Percentiles rank a stretch among this genome's conserved stretches.
Evolutionary conservation across 2,329 filamentous ascomycete genomes (phyloP).

Genomic region (Paraphoma chrysanthemicola): DNA sequence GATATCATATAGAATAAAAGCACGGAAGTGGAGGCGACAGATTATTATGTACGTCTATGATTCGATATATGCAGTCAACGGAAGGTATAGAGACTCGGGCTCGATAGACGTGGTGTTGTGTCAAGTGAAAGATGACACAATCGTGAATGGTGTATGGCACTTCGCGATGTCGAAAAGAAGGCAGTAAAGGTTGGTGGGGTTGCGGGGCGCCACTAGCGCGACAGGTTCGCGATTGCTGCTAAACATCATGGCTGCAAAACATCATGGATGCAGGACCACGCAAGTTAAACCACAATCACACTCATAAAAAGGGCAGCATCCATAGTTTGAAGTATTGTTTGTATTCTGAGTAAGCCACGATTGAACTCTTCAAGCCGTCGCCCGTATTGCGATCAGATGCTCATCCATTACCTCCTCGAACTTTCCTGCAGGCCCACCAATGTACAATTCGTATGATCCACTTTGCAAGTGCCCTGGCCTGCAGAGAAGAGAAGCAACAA

Average conservation of each 20-base stretch:
- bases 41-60: not conserved
- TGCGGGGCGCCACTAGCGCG: slow-evolving; percentile 3
- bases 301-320: not conserved
- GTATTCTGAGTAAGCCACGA: slow-evolving; percentile 29
- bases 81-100: no score
- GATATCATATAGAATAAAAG: not conserved
- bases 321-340: slow-evolving; percentile 23
- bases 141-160: no score
- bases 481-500: slow-evolving; percentile 35
- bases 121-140: not conserved
- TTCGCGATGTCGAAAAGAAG: no score
- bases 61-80: not conserved
- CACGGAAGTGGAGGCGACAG: not conserved
- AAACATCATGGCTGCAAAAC: not conserved
- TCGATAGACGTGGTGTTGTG: not conserved
- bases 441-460: slow-evolving; percentile 29
- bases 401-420: slow-evolving; percentile 26
- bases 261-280: not conserved
- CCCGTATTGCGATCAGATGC: slow-evolving; percentile 36
- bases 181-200: not conserved
- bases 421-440: slow-evolving; percentile 19
- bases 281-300: not conserved
- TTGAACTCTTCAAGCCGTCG: slow-evolving; percentile 28
- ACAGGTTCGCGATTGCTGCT: not conserved
- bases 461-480: slow-evolving; percentile 20